Evolutionary conservation across 2,329 filamentous ascomycete species (phyloP).

Genomic region (Arthrinium puccinioides): DNA sequence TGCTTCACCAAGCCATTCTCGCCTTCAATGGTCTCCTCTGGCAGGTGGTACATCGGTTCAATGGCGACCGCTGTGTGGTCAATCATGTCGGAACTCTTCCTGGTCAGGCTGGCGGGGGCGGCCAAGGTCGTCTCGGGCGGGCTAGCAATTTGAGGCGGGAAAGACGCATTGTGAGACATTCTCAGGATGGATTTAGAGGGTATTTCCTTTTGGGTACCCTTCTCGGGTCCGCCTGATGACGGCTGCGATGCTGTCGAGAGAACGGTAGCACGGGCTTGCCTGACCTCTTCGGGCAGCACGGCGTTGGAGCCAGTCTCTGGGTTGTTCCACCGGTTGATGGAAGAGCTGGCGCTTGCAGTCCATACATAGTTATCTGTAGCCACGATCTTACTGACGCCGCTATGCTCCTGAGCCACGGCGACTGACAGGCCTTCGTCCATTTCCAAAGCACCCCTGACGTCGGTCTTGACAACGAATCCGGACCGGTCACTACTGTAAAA

Average conservation of each 20-base stretch:
- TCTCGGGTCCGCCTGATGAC: slow-evolving; percentile 24
- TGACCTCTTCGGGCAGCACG: slow-evolving; percentile 51
- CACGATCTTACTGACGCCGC: slow-evolving; percentile 64
- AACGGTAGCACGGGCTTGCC: slow-evolving; percentile 35
- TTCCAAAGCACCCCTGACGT: slow-evolving; percentile 64
- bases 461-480: slow-evolving; percentile 92
- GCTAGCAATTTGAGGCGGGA: slow-evolving; percentile 51
- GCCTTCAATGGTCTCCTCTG: slow-evolving; percentile 81
- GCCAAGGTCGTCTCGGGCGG: slow-evolving; percentile 45
- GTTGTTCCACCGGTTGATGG: slow-evolving; percentile 86
- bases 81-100: slow-evolving; percentile 52
- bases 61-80: slow-evolving; percentile 39
- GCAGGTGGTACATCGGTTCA: slow-evolving; percentile 60
- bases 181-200: slow-evolving; percentile 70
- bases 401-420: slow-evolving; percentile 87
- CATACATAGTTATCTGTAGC: slow-evolving; percentile 72
- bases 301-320: slow-evolving; percentile 72
- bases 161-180: slow-evolving; percentile 76
- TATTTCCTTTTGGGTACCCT: slow-evolving; percentile 49
- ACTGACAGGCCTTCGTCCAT: slow-evolving; percentile 85
- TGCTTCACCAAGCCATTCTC: slow-evolving; percentile 95
- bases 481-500: slow-evolving; percentile 95
- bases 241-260: slow-evolving; percentile 29
- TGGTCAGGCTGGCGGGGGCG: slow-evolving; percentile 32
- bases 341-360: slow-evolving; percentile 85